Percentiles rank a stretch among this genome's conserved stretches.
Evolutionary conservation across 2,329 filamentous ascomycete species (phyloP).

Genomic region (Keithomyces neogunnii): DNA sequence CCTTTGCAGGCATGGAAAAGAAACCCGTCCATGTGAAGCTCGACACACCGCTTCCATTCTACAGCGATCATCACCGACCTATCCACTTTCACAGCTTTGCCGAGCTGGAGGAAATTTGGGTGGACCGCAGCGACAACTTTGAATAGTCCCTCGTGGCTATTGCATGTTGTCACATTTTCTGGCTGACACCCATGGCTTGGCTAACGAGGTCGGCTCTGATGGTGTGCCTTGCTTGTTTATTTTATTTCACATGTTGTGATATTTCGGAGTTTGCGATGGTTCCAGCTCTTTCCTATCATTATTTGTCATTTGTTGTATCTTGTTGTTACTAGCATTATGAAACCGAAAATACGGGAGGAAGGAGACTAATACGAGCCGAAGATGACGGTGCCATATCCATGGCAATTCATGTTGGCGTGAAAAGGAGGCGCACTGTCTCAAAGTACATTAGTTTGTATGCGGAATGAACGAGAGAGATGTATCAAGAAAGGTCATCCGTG

Average conservation of each 20-base stretch:
- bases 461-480: background rate
- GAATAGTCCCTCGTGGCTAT: constrained; percentile 44
- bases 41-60: constrained; percentile 83
- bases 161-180: background rate
- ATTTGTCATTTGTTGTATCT: background rate
- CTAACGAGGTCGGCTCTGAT: too few relatives aligned
- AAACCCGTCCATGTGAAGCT: constrained; percentile 85
- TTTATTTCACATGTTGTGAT: background rate
- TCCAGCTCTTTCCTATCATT: too few relatives aligned
- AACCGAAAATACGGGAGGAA: background rate
- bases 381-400: background rate
- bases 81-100: constrained; percentile 97
- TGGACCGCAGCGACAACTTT: constrained; percentile 88
- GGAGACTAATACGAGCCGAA: too few relatives aligned
- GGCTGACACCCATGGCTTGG: too few relatives aligned
- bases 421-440: background rate
- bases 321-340: background rate
- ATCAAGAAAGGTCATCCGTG: background rate
- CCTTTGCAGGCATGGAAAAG: constrained; percentile 84
- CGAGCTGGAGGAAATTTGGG: constrained; percentile 93
- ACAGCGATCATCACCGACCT: constrained; percentile 84
- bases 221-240: too few relatives aligned
- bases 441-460: background rate
- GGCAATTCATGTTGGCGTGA: background rate
- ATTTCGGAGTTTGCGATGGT: background rate